These are phyloP conservation scores for Leishmania mexicana DNA, from an alignment of 208 protist species.

Conservation along the genomic window DNA sequence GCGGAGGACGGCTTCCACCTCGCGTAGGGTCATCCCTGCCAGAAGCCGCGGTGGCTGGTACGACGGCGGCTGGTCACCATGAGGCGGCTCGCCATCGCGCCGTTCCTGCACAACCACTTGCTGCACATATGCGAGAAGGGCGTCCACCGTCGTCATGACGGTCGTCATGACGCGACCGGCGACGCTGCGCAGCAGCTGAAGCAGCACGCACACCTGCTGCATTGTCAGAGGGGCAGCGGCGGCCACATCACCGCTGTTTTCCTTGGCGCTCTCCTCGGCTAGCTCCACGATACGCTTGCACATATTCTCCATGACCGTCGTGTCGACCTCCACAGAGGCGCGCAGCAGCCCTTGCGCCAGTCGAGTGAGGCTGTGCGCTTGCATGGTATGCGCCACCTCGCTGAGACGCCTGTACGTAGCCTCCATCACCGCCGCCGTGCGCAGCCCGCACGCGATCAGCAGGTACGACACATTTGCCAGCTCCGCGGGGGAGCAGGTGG, in stretches of 20 bases:
- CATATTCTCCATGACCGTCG: slow-evolving; percentile 34
- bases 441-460: slow-evolving; percentile 70
- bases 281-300: slow-evolving; percentile 34
- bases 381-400: slow-evolving; percentile 33
- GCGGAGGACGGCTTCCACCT: slow-evolving; percentile 33
- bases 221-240: slow-evolving; percentile 17
- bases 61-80: neutral
- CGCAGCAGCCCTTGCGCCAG: slow-evolving; percentile 49
- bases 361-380: slow-evolving; percentile 35
- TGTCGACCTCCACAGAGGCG: slow-evolving; percentile 63
- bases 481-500: slow-evolving; percentile 37
- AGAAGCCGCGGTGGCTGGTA: slow-evolving; percentile 13
- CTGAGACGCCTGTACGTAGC: slow-evolving; percentile 38
- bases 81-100: neutral
- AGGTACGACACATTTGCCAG: slow-evolving; percentile 55
- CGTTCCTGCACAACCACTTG: slow-evolving; percentile 4
- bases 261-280: neutral
- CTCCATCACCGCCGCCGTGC: slow-evolving; percentile 51
- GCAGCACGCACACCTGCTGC: slow-evolving; percentile 29
- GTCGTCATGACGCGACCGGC: slow-evolving; percentile 15
- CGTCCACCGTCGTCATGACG: slow-evolving; percentile 38
- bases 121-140: slow-evolving; percentile 34
- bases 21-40: slow-evolving; percentile 9
- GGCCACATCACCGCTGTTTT: neutral
- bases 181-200: slow-evolving; percentile 30